These are phyloP conservation scores for Suhomyces kilbournensis DNA, from an alignment of 805 yeast genomes.

Conservation along the genomic window DNA sequence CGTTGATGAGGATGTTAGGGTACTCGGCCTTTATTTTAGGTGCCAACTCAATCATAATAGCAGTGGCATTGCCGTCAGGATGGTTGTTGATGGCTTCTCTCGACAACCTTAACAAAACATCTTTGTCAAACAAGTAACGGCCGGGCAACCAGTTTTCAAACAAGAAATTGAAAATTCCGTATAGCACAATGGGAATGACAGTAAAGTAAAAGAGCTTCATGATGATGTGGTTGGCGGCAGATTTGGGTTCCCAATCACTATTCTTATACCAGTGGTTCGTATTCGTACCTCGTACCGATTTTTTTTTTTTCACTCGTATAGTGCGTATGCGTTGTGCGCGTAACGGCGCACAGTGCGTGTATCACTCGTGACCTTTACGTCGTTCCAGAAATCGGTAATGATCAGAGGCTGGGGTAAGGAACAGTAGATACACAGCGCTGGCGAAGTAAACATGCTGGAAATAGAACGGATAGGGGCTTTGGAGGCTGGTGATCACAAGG, in stretches of 20 bases:
- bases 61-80: conserved; percentile 59
- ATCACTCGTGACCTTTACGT: neutral
- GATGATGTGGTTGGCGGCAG: neutral
- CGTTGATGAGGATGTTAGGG: conserved; percentile 66
- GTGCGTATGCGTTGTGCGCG: neutral
- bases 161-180: conserved; percentile 35
- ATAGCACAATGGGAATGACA: conserved; percentile 24
- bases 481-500: neutral
- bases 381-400: neutral
- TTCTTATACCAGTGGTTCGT: neutral
- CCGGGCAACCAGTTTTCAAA: conserved; percentile 67
- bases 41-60: conserved; percentile 60
- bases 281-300: neutral
- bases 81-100: conserved; percentile 51
- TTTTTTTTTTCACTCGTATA: neutral
- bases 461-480: neutral
- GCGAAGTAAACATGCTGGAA: neutral
- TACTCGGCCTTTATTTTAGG: conserved; percentile 57
- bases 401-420: neutral
- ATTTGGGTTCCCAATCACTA: neutral
- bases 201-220: conserved; percentile 27
- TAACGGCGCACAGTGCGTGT: neutral
- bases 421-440: neutral
- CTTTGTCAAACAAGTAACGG: conserved; percentile 68
- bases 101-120: conserved; percentile 55